Evolutionary conservation across 345 rosid species (phyloP).

Genomic region (Brassica incana): DNA sequence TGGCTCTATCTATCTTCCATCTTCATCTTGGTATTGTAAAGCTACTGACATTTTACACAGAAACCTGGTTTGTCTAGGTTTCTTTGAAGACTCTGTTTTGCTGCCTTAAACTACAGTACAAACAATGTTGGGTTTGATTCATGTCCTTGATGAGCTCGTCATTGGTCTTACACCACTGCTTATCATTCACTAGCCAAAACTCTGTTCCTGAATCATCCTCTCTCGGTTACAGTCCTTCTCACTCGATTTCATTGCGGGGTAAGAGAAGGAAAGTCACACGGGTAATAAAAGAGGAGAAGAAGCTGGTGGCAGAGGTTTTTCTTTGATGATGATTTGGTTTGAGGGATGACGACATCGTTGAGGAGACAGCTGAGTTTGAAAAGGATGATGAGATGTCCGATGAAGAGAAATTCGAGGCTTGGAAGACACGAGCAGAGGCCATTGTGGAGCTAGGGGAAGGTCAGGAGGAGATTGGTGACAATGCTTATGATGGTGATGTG

Average conservation of each 20-base stretch:
- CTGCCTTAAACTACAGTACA: not conserved
- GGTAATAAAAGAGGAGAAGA: conserved; percentile 43
- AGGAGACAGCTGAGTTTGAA: conserved; percentile 37
- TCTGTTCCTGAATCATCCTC: conserved; percentile 9
- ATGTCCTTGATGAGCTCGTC: conserved; percentile 74
- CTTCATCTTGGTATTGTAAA: too few relatives aligned
- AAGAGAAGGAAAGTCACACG: conserved; percentile 38
- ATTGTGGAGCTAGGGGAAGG: conserved; percentile 89
- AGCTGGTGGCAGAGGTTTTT: conserved; percentile 89
- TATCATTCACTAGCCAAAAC: conserved; percentile 43
- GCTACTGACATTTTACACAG: too few relatives aligned
- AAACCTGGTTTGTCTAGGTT: not conserved
- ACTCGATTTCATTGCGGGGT: conserved; percentile 26
- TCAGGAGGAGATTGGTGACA: conserved; percentile 49
- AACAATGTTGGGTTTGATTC: conserved; percentile 50
- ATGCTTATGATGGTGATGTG: conserved; percentile 40
- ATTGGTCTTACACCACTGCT: conserved; percentile 48
- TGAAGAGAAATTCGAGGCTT: conserved; percentile 72
- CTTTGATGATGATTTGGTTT: conserved; percentile 75
- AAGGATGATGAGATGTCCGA: conserved; percentile 49
- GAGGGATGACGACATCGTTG: conserved; percentile 62
- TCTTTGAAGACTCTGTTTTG: conserved; percentile 29
- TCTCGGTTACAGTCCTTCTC: conserved; percentile 26
- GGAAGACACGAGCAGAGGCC: conserved; percentile 93
- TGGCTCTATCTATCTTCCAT: too few relatives aligned